Evolutionary conservation across 2,329 filamentous ascomycete genomes (phyloP).

Genomic region (Fusarium sororula): DNA sequence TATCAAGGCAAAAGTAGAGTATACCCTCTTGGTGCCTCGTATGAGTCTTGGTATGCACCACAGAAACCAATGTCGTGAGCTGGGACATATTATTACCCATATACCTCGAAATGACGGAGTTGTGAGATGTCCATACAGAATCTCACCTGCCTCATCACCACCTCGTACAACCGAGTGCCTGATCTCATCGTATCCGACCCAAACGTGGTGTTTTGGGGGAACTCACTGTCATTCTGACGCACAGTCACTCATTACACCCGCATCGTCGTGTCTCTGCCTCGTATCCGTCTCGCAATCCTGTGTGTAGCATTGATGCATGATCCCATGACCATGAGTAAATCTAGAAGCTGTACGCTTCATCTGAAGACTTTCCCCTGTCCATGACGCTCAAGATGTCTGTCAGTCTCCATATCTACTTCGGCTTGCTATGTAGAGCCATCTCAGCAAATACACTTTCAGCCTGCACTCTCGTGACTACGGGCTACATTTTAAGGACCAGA

Average conservation of each 20-base stretch:
- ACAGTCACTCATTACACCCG: background rate
- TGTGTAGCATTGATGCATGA: background rate
- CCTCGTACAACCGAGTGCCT: conserved; percentile 11
- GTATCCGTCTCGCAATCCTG: background rate
- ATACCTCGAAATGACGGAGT: background rate
- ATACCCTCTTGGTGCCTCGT: background rate
- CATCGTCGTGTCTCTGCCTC: background rate
- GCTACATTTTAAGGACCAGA: background rate
- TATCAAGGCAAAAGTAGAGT: background rate
- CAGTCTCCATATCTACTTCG: background rate
- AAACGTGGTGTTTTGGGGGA: background rate
- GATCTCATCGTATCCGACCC: conserved; percentile 13
- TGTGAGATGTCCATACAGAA: conserved; percentile 1
- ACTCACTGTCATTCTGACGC: background rate
- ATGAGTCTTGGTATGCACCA: background rate
- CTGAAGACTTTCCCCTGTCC: background rate
- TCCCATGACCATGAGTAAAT: background rate
- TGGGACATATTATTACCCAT: background rate
- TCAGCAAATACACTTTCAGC: background rate
- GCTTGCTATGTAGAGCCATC: background rate
- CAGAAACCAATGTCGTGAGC: background rate
- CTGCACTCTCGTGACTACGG: background rate
- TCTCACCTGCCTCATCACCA: background rate
- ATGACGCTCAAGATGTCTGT: background rate
- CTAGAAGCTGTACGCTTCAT: background rate